Evolutionary conservation across 345 rosid species (phyloP), one percentile per base, ranked within the genome.

Genomic region (Balakata baccata): DNA sequence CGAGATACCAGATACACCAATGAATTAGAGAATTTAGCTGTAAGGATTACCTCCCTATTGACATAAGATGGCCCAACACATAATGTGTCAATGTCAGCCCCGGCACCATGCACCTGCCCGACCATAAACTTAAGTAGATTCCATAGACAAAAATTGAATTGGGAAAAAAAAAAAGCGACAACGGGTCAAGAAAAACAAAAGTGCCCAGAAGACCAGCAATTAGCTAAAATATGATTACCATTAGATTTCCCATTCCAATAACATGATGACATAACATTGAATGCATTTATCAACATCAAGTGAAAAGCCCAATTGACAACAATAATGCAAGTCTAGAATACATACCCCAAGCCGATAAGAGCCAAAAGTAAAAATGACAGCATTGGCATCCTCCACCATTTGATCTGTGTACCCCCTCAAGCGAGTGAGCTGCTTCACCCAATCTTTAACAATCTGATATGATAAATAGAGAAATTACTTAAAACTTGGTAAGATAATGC

Each of bases 31-130:
- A 59, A 29, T 61, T 8, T 22, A 50, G 11, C 61, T 18, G 25
- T 43, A 56, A 29, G 62, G 65, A 43, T 74, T 63, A 92, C 97
- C 89, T 92, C 98, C 64, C 97, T 90, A 49, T 83, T 89, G 75
- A 92, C 90, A 75, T 95, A 95, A 56, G 96, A 90, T 64, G 98
- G 99, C 77, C 99, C 99, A 73, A 95, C 89, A 83, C 99, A 95
- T 77, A 95, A 74, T 17, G 94, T 86, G 75, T 95, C 99, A 58
- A 95, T 86, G 79, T 92, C 98, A 60, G 96, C 91, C 73, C 96
- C 94, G 78, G 98, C 97, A 39, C 98, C 96, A 80, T 95, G 98
- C 60, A 90, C 98, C 98, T 92, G 80, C 39, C 46, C 50, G 54
- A 20, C 16, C 61, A 29, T 52, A 20, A 69, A 61, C 7, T 69